phyloP scores from a whole-genome alignment of 495 filamentous ascomycete species.

The Sporormia fimetaria region DNA sequence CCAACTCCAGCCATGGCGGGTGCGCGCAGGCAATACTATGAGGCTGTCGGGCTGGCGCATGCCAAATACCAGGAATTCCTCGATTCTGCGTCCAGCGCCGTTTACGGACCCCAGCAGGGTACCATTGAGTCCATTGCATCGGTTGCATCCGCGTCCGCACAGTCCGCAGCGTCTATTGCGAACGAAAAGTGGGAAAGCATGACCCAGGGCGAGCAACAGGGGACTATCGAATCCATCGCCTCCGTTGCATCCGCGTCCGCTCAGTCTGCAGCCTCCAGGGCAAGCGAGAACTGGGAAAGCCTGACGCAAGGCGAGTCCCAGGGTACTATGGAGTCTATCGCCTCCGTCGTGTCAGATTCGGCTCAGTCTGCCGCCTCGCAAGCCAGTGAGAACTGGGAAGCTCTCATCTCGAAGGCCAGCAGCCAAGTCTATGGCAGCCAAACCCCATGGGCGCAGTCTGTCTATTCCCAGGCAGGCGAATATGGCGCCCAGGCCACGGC shows the following conservation, averaged over 20 bases:
- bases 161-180: constrained; percentile 19
- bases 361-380: constrained; percentile 36
- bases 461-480: constrained; percentile 27
- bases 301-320: constrained; percentile 51
- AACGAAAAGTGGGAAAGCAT: too few species aligned
- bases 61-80: constrained; percentile 65
- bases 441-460: constrained; percentile 50
- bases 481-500: constrained; percentile 42
- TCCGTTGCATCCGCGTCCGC: constrained; percentile 31
- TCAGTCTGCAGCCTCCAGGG: constrained; percentile 38
- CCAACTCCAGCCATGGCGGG: constrained; percentile 46
- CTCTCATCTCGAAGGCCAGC: constrained; percentile 53
- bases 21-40: constrained; percentile 63
- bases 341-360: constrained; percentile 8
- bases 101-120: constrained; percentile 38
- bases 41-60: constrained; percentile 64
- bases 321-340: constrained; percentile 33
- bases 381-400: constrained; percentile 54
- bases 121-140: constrained; percentile 36
- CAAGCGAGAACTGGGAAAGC: constrained; percentile 50
- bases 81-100: constrained; percentile 49
- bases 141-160: constrained; percentile 29
- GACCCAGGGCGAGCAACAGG: constrained; percentile 35
- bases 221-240: constrained; percentile 36
- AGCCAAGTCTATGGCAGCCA: constrained; percentile 63